These are phyloP conservation scores for Atalantia buxifolia DNA, from an alignment of 345 rosid genomes.

Conservation along the genomic window DNA sequence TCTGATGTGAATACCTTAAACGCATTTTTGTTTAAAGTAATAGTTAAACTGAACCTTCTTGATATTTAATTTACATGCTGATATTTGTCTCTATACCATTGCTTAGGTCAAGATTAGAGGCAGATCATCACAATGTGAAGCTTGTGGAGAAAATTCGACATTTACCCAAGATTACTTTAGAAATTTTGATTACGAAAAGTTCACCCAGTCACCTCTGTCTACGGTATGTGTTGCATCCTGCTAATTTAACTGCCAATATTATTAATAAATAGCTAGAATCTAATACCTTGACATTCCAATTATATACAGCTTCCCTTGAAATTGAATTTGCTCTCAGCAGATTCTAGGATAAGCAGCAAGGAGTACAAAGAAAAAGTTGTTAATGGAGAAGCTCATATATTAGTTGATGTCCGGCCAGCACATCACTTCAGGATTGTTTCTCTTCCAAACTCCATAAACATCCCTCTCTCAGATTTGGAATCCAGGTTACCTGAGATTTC, in stretches of 20 bases:
- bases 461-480: conserved; percentile 67
- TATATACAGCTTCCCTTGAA: conserved; percentile 52
- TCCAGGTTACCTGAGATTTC: conserved; percentile 58
- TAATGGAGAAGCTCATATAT: conserved; percentile 45
- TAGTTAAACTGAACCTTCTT: background rate
- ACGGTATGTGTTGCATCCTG: conserved; percentile 33
- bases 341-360: conserved; percentile 62
- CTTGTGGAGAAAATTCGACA: conserved; percentile 63
- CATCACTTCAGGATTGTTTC: conserved; percentile 87
- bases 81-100: conserved; percentile 3
- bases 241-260: background rate
- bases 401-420: conserved; percentile 84
- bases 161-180: conserved; percentile 53
- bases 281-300: background rate
- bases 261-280: background rate
- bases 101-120: conserved; percentile 81
- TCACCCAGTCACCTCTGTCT: conserved; percentile 70
- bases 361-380: conserved; percentile 49
- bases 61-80: background rate
- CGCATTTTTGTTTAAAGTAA: background rate
- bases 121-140: conserved; percentile 66
- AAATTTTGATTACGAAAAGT: conserved; percentile 81
- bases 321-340: conserved; percentile 49
- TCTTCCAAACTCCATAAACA: conserved; percentile 69
- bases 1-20: background rate